Conservation (phyloP, 2,329 filamentous ascomycete genomes). For the Fusarium sp. region DNA sequence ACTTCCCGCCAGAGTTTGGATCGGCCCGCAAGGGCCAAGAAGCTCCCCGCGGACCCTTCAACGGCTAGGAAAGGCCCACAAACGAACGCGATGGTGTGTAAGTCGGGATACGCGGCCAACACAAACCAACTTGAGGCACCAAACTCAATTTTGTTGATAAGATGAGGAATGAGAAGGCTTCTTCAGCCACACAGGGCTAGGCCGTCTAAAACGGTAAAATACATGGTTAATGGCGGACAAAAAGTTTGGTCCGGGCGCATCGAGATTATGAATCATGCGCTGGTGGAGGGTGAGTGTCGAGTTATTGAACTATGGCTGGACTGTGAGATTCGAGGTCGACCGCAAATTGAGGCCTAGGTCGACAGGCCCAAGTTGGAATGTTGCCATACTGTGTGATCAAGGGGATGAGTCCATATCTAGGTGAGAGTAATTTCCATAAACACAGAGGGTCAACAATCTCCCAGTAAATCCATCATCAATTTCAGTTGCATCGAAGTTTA, state of each 20-base stretch:
- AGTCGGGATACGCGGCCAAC: constrained; percentile 12
- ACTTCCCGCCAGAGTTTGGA: constrained; percentile 37
- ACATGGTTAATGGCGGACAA: constrained; percentile 10
- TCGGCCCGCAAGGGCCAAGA: constrained; percentile 32
- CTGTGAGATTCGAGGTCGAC: constrained; percentile 20
- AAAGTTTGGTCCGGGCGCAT: constrained; percentile 20
- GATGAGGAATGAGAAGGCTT: constrained; percentile 2
- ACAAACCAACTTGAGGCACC: constrained; percentile 25
- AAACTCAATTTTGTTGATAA: constrained; percentile 32
- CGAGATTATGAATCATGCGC: constrained; percentile 24
- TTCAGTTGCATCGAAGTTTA: constrained; percentile 2
- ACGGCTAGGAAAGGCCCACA: constrained; percentile 27
- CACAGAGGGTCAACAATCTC: background rate
- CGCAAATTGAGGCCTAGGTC: constrained; percentile 12
- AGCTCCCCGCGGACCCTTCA: constrained; percentile 31
- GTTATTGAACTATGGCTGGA: constrained; percentile 6
- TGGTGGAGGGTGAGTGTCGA: constrained; percentile 30
- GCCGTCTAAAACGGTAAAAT: constrained; percentile 16
- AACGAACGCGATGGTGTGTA: constrained; percentile 29
- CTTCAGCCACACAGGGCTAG: constrained; percentile 25
- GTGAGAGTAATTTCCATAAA: background rate
- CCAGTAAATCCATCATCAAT: background rate
- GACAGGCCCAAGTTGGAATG: constrained; percentile 19
- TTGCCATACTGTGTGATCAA: background rate
- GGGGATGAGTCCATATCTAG: background rate